Conservation (phyloP, 192 early-diverging fungal genomes). For the Mortierella claussenii region DNA sequence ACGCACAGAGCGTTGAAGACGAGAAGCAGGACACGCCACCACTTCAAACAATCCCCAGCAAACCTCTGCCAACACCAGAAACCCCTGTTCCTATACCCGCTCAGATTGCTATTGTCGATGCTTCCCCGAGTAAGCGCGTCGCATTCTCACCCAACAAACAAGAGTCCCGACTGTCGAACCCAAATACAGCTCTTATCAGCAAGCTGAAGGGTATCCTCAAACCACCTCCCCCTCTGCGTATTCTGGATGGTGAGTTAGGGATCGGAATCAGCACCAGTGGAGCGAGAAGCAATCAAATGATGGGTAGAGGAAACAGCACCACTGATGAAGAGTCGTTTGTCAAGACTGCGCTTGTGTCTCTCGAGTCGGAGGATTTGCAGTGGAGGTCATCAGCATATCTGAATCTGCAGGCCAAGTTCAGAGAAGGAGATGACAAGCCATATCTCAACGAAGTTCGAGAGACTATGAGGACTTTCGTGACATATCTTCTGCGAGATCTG, state of each 20-base stretch:
- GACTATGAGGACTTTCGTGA: conserved; percentile 12
- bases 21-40: background rate
- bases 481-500: conserved; percentile 6
- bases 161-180: conserved; percentile 14
- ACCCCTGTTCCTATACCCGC: conserved; percentile 19
- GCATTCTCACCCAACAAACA: conserved; percentile 36
- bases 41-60: background rate
- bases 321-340: conserved; percentile 8
- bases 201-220: conserved; percentile 32
- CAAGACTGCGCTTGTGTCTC: background rate
- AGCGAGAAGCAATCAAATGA: background rate
- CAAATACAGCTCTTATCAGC: background rate
- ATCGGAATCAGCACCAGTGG: background rate
- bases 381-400: conserved; percentile 2
- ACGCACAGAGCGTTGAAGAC: no score
- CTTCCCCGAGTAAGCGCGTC: conserved; percentile 33
- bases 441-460: conserved; percentile 9
- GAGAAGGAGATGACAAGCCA: conserved; percentile 1
- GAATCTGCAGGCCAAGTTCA: conserved; percentile 12
- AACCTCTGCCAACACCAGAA: background rate
- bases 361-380: conserved; percentile 11
- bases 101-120: conserved; percentile 25
- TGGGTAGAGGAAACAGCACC: no score
- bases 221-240: conserved; percentile 1
- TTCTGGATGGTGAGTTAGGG: background rate